Conservation (phyloP, 495 filamentous ascomycete species). For the Aspergillus taichungensis region DNA sequence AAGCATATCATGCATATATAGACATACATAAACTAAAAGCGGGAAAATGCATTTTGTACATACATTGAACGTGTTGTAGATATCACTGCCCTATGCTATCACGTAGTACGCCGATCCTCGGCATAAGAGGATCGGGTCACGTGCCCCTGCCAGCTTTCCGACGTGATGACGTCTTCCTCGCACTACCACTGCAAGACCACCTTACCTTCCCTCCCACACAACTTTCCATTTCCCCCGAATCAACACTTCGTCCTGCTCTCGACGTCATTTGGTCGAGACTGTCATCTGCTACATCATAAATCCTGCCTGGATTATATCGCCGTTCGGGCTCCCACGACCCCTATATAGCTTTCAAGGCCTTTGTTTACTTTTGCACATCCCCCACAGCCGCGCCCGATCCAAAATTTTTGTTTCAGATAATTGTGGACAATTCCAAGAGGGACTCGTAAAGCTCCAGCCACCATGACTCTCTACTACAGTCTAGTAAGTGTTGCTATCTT, state of each 20-base stretch:
- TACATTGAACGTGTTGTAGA: neutral
- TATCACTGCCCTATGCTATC: conserved; percentile 1
- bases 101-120: neutral
- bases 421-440: no score
- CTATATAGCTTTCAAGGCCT: neutral
- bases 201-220: conserved; percentile 11
- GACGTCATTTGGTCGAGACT: no score
- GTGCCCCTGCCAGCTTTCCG: conserved; percentile 10
- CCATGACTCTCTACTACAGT: conserved; percentile 98
- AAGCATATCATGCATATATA: conserved; percentile 2
- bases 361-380: conserved; percentile 12
- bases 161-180: conserved; percentile 31
- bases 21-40: conserved; percentile 6
- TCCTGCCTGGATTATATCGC: conserved; percentile 4
- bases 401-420: no score
- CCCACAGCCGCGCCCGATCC: neutral
- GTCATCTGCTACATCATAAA: neutral
- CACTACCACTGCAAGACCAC: conserved; percentile 22
- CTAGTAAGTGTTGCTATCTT: conserved; percentile 55
- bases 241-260: neutral
- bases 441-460: conserved; percentile 23
- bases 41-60: conserved; percentile 2
- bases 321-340: neutral
- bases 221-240: neutral
- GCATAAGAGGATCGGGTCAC: conserved; percentile 10